phyloP scores from a whole-genome alignment of 192 early-diverging fungal species.

The Thamnidium elegans region DNA sequence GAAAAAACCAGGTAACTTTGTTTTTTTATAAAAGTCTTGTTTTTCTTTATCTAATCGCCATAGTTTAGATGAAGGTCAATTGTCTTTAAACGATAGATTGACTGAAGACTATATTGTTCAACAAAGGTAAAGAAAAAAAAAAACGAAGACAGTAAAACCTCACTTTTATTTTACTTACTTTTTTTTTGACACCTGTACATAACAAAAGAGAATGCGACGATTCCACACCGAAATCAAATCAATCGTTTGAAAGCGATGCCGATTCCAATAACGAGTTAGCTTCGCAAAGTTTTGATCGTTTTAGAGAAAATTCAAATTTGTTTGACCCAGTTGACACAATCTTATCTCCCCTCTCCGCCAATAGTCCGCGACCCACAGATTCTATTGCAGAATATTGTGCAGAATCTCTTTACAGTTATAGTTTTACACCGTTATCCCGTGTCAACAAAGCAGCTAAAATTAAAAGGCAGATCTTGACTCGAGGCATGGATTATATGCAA shows the following conservation, averaged over 20 bases:
- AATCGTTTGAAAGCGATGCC: not conserved
- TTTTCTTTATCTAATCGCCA: no score
- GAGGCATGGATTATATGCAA: conserved; percentile 31
- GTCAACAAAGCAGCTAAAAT: conserved; percentile 11
- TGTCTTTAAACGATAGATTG: not conserved
- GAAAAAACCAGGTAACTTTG: no score
- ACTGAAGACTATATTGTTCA: not conserved
- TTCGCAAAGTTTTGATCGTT: conserved; percentile 6
- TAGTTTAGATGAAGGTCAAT: no score
- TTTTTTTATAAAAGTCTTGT: no score
- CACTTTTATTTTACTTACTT: not conserved
- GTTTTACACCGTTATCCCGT: conserved; percentile 23
- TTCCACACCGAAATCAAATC: not conserved
- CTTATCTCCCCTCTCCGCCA: no score
- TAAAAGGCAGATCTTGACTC: conserved; percentile 10
- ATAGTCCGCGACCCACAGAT: not conserved
- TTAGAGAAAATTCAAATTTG: not conserved
- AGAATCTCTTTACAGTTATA: conserved; percentile 33
- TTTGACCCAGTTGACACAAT: not conserved
- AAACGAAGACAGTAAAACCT: not conserved
- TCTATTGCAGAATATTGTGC: conserved; percentile 18
- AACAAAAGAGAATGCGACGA: not conserved
- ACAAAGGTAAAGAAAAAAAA: conserved; percentile 2
- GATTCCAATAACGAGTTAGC: conserved; percentile 8
- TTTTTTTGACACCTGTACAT: not conserved